Conservation (phyloP, 1,284 basidiomycete genomes). For the Sanghuangporus sanghuang region DNA sequence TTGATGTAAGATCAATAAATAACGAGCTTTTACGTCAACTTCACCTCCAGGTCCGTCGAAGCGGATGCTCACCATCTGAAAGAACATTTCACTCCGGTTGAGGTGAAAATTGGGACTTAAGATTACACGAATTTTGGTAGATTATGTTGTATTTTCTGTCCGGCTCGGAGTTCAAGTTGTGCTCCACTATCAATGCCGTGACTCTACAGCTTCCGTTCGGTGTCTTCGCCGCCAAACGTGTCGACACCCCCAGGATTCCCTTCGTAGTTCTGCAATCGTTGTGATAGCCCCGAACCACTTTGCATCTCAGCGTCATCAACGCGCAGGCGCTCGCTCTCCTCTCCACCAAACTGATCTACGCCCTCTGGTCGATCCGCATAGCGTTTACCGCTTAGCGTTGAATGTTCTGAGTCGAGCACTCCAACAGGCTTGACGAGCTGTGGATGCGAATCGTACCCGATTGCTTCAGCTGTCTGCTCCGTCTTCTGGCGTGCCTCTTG, state of each 20-base stretch:
- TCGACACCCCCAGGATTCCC: constrained; percentile 8
- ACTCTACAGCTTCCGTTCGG: neutral
- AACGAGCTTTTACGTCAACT: too few species aligned
- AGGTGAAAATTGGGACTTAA: too few species aligned
- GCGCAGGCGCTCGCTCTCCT: constrained; percentile 11
- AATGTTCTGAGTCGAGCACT: neutral
- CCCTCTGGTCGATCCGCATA: constrained; percentile 14
- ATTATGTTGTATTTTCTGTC: too few species aligned
- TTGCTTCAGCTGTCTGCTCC: neutral
- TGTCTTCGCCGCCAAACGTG: constrained; percentile 10
- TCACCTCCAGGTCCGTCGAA: too few species aligned
- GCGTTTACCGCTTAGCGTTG: constrained; percentile 1
- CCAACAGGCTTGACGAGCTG: neutral
- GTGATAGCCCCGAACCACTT: neutral
- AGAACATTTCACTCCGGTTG: too few species aligned
- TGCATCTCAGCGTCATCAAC: neutral
- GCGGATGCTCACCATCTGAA: too few species aligned
- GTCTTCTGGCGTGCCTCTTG: neutral
- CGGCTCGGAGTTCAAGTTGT: neutral
- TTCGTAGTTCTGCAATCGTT: neutral
- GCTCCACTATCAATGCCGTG: too few species aligned
- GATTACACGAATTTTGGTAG: too few species aligned
- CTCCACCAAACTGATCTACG: constrained; percentile 15
- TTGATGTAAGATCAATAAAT: too few species aligned
- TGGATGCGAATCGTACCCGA: neutral